These are phyloP conservation scores for Cucurbita argyrosperma DNA, from an alignment of 306 rosid species.

Conservation along the genomic window DNA sequence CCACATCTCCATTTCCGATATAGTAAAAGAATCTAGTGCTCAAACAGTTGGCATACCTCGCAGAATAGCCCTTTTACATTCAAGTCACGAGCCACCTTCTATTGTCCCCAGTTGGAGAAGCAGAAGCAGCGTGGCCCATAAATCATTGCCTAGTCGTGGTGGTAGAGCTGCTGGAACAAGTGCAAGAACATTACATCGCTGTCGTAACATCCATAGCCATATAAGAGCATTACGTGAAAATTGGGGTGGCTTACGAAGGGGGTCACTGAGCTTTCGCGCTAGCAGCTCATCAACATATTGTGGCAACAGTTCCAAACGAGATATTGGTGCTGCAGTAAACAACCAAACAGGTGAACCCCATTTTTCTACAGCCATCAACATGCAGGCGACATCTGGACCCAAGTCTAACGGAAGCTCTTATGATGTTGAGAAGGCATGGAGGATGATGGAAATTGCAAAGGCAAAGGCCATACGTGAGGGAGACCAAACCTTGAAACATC, in stretches of 20 bases:
- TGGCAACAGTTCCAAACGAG: slow-evolving; percentile 13
- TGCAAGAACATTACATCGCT: slow-evolving; percentile 29
- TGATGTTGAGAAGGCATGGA: slow-evolving; percentile 63
- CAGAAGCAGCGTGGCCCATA: slow-evolving; percentile 10
- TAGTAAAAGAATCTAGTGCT: slow-evolving; percentile 19
- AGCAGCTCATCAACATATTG: slow-evolving; percentile 23
- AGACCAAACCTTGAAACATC: slow-evolving; percentile 18
- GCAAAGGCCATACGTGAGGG: slow-evolving; percentile 25
- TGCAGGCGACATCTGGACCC: slow-evolving; percentile 16
- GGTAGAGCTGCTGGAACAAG: slow-evolving; percentile 3
- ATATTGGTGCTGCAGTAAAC: slow-evolving; percentile 7
- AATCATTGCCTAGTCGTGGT: neutral
- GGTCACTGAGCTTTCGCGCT: slow-evolving; percentile 36
- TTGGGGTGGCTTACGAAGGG: slow-evolving; percentile 56
- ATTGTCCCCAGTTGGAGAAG: slow-evolving; percentile 16
- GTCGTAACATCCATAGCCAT: slow-evolving; percentile 29
- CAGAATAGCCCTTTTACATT: slow-evolving; percentile 10
- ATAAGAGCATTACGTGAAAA: slow-evolving; percentile 40
- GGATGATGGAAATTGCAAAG: slow-evolving; percentile 59
- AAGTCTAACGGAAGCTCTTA: slow-evolving; percentile 7
- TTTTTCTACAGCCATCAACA: slow-evolving; percentile 22
- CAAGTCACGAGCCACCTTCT: slow-evolving; percentile 6
- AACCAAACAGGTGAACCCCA: slow-evolving; percentile 14
- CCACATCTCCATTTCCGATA: slow-evolving; percentile 8
- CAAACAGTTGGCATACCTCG: slow-evolving; percentile 8